Conservation (phyloP, 106 monocot species). For the Alisma plantagoaquatica region DNA sequence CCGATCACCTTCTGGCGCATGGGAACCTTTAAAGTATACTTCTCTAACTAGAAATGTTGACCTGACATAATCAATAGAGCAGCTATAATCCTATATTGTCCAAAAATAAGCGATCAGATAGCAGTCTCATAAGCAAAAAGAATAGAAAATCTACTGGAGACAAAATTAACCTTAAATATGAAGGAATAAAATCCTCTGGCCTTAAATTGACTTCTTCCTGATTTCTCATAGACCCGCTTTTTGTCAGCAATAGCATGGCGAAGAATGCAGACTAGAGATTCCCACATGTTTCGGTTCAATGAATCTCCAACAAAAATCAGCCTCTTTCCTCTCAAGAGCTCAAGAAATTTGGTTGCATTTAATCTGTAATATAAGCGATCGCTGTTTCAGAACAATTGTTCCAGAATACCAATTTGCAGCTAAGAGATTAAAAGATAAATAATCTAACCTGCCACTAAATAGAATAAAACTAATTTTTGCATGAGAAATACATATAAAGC, state of each 20-base stretch:
- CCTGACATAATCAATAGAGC: conserved; percentile 67
- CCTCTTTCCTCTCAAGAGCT: conserved; percentile 60
- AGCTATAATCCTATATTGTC: conserved; percentile 60
- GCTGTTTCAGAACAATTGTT: too few relatives aligned
- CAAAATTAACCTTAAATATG: conserved; percentile 51
- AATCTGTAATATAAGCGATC: conserved; percentile 52
- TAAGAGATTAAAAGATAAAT: too few relatives aligned
- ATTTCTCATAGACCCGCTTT: conserved; percentile 58
- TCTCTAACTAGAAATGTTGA: conserved; percentile 82
- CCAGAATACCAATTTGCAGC: too few relatives aligned
- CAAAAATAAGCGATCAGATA: conserved; percentile 7
- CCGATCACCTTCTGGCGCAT: conserved; percentile 41
- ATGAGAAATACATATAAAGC: too few relatives aligned
- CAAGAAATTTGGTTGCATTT: conserved; percentile 78
- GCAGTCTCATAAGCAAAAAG: background rate
- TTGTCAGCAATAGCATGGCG: conserved; percentile 42
- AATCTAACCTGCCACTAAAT: too few relatives aligned
- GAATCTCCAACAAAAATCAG: conserved; percentile 93
- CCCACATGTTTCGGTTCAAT: conserved; percentile 90
- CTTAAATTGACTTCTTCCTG: conserved; percentile 59
- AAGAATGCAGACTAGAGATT: conserved; percentile 85
- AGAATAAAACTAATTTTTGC: too few relatives aligned
- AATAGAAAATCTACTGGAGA: background rate
- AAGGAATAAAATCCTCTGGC: conserved; percentile 77
- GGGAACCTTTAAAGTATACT: conserved; percentile 12